These are phyloP conservation scores for Claviceps sorghi DNA, from an alignment of 2,329 filamentous ascomycete genomes.

Conservation along the genomic window DNA sequence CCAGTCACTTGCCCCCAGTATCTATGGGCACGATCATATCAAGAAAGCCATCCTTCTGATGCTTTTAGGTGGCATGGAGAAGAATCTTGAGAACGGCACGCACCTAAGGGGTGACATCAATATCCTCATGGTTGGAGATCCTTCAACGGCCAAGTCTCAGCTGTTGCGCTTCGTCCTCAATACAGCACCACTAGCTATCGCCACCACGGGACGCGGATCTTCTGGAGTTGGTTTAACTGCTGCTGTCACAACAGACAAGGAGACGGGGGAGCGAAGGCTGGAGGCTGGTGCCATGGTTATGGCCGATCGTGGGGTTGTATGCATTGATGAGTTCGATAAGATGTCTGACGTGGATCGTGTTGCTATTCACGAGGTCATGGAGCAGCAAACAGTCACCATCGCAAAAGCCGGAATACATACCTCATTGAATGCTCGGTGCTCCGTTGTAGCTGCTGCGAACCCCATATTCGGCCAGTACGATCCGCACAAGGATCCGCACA, in stretches of 20 bases:
- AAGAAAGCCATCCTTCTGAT: slow-evolving; percentile 95
- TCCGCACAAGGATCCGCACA: slow-evolving; percentile 94
- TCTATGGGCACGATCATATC: slow-evolving; percentile 92
- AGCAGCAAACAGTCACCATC: slow-evolving; percentile 98
- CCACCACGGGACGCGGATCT: slow-evolving; percentile 89
- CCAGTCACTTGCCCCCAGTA: slow-evolving; percentile 88
- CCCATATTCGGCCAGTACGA: slow-evolving; percentile 98
- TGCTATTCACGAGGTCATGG: slow-evolving; percentile 99
- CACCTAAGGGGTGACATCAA: slow-evolving; percentile 98
- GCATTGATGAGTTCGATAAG: slow-evolving; percentile 98
- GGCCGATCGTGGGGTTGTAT: slow-evolving; percentile 89
- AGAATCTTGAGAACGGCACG: slow-evolving; percentile 95
- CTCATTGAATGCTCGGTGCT: slow-evolving; percentile 89
- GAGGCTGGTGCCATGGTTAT: slow-evolving; percentile 99
- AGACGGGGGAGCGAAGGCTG: slow-evolving; percentile 85
- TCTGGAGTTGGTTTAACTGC: slow-evolving; percentile 96
- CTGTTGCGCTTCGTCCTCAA: slow-evolving; percentile 92
- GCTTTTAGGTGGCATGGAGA: slow-evolving; percentile 91
- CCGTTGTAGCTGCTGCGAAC: slow-evolving; percentile 90
- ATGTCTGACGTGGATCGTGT: slow-evolving; percentile 98
- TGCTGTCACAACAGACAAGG: slow-evolving; percentile 90
- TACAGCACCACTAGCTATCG: slow-evolving; percentile 89
- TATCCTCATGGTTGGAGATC: slow-evolving; percentile 97
- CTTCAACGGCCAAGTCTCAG: slow-evolving; percentile 97
- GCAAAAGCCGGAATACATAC: slow-evolving; percentile 98